A percentile compares a stretch with the other conserved stretches of the same genome.
phyloP scores from a whole-genome alignment of 805 yeast species.

The Suhomyces vadensis region DNA sequence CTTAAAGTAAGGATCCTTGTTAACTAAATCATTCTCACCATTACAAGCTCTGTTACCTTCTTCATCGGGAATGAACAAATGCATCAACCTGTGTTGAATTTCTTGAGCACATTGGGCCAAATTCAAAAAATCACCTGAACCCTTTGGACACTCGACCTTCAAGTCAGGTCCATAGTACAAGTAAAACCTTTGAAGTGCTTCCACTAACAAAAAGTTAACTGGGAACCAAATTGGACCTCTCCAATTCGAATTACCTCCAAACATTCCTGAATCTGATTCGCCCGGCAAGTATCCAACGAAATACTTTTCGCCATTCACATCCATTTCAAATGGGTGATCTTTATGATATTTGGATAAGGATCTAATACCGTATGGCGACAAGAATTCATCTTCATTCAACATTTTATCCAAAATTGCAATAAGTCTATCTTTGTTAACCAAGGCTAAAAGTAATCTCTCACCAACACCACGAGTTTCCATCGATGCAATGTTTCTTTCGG shows the following conservation, averaged over 20 bases:
- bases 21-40: slow-evolving; percentile 57
- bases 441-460: slow-evolving; percentile 73
- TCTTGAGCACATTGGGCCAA: slow-evolving; percentile 90
- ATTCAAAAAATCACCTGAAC: slow-evolving; percentile 73
- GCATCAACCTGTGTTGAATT: slow-evolving; percentile 80
- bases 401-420: slow-evolving; percentile 71
- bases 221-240: slow-evolving; percentile 98
- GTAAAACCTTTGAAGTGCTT: slow-evolving; percentile 82
- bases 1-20: slow-evolving; percentile 67
- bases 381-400: slow-evolving; percentile 84
- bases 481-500: slow-evolving; percentile 82
- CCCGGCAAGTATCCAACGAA: slow-evolving; percentile 78
- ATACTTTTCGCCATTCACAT: slow-evolving; percentile 73
- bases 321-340: slow-evolving; percentile 80
- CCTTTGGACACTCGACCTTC: slow-evolving; percentile 85
- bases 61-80: slow-evolving; percentile 68
- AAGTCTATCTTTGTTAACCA: slow-evolving; percentile 79
- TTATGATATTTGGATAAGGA: slow-evolving; percentile 86
- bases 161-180: slow-evolving; percentile 84
- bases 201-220: slow-evolving; percentile 80
- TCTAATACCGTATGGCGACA: slow-evolving; percentile 82
- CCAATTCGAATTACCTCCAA: slow-evolving; percentile 97
- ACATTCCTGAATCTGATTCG: slow-evolving; percentile 88
- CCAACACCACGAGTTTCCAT: slow-evolving; percentile 81
- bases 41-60: slow-evolving; percentile 73